phyloP scores from a whole-genome alignment of 495 filamentous ascomycete genomes.

The Apodospora peruviana region DNA sequence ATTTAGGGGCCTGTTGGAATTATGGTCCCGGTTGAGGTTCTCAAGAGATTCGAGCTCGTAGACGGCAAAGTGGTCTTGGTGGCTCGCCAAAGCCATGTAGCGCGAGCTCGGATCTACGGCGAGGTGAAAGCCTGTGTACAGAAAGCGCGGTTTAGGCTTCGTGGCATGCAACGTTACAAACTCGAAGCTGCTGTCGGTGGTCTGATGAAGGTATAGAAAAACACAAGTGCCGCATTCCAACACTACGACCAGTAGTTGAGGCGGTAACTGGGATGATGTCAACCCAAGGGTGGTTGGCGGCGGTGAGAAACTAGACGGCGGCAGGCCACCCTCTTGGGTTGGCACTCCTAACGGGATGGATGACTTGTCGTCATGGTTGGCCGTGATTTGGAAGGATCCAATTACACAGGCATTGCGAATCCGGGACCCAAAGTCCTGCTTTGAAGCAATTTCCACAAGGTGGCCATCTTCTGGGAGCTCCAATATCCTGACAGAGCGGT shows the following conservation, averaged over 20 bases:
- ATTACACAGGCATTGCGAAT: slow-evolving; percentile 62
- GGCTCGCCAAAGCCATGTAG: slow-evolving; percentile 41
- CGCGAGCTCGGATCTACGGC: slow-evolving; percentile 69
- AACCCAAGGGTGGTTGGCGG: background rate
- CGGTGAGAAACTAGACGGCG: slow-evolving; percentile 9
- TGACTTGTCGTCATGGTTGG: slow-evolving; percentile 16
- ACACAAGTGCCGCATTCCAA: slow-evolving; percentile 60
- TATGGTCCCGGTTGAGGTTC: slow-evolving; percentile 37
- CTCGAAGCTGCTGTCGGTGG: slow-evolving; percentile 35
- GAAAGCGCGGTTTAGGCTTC: slow-evolving; percentile 44
- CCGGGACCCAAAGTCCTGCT: slow-evolving; percentile 67
- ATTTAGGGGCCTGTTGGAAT: slow-evolving; percentile 23
- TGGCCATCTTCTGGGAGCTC: slow-evolving; percentile 56
- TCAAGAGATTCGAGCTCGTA: slow-evolving; percentile 54
- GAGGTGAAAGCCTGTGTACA: slow-evolving; percentile 64
- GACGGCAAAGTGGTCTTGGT: slow-evolving; percentile 45
- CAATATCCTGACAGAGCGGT: slow-evolving; percentile 65
- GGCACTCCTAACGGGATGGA: too few species aligned
- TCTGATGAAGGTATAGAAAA: slow-evolving; percentile 43
- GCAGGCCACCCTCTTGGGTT: slow-evolving; percentile 27
- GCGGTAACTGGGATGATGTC: slow-evolving; percentile 44
- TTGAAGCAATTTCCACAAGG: slow-evolving; percentile 64
- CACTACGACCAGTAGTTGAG: slow-evolving; percentile 70
- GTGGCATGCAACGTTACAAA: slow-evolving; percentile 58
- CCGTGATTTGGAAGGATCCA: slow-evolving; percentile 30